Base-by-base conservation (phyloP, 1,284 basidiomycete genomes). In the Cryptococcus sp. region DNA sequence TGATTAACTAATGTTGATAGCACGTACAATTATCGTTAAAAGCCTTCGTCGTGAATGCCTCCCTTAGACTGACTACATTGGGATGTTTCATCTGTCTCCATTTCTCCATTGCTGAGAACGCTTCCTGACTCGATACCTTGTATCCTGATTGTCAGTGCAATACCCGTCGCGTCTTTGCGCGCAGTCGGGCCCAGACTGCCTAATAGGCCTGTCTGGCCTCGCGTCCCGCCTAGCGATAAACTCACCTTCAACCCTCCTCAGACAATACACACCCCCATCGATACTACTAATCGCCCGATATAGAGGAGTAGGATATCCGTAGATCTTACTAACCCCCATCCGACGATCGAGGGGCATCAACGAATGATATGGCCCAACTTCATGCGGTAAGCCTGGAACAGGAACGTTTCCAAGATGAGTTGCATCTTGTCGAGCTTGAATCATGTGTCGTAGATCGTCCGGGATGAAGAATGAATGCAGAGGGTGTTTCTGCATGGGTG, bases 1-100 rank as follows among this genome's bases (percentile, higher is more conserved):
- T 5, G 24, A n/a, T 11, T 11, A 5, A n/a, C 10, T 22, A 16
- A n/a, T 2, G 9, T 11, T 7, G 16, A 1, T 16, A 1, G 2
- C 1, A 79, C 85, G 55, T 65, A 93, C 91, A 97, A 62, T 85
- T 86, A 70, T 98, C 96, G 54, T 85, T 85, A 74, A 98, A 99
- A 0, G 89, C 85, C 40, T 87, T 82, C 0, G 93, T 96, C 0
- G 96, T 98, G 76, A 98, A 98, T 0, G 94, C 96, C 73, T 98
- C 96, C 44, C 84, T 82, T 7, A 98, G 79, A 18, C 83, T 78
- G 23, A 96, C 84, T 57, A 99, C 87, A 63, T 83, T 85, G 0
- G 96, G 92, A 77, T 98, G 93, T 18, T 80, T 81, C 54, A 98
- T 80, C 48, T 83, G 81, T 2, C 85, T 83, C 96, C 96, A 99